A percentile compares a stretch with the other conserved stretches of the same genome.
Evolutionary conservation across 179 eudicot species (phyloP).

Genomic region (Beta corolliflora): DNA sequence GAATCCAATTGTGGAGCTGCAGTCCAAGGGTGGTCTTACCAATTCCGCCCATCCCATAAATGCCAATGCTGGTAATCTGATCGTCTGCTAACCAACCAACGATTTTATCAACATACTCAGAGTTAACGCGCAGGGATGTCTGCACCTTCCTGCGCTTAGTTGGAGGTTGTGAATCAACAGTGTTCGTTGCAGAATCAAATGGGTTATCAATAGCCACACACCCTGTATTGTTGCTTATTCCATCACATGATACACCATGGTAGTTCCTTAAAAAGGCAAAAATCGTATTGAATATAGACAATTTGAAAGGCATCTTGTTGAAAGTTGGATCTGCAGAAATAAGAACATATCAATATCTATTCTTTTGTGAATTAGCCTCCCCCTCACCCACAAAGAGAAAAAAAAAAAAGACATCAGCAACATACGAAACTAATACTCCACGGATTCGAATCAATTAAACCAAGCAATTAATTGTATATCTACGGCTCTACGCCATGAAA

Average conservation of each 20-base stretch:
- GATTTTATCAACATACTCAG: neutral
- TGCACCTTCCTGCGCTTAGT: neutral
- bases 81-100: conserved; percentile 9
- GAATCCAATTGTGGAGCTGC: conserved; percentile 3
- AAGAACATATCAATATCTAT: neutral
- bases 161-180: neutral
- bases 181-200: neutral
- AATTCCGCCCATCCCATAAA: conserved; percentile 27
- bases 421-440: too few species aligned
- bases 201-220: neutral
- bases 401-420: too few species aligned
- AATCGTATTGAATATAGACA: neutral
- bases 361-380: too few species aligned
- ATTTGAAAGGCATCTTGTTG: neutral
- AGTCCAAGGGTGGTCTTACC: conserved; percentile 23
- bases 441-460: too few species aligned
- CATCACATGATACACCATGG: neutral
- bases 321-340: neutral
- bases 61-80: conserved; percentile 9
- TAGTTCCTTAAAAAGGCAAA: neutral
- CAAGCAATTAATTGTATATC: too few species aligned
- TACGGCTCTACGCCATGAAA: too few species aligned
- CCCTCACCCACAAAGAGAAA: too few species aligned
- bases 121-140: neutral
- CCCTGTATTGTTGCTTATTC: neutral